Percentiles rank a stretch among this genome's conserved stretches.
Conservation (phyloP, 257 asterid genomes). For the Solanum commersonii region DNA sequence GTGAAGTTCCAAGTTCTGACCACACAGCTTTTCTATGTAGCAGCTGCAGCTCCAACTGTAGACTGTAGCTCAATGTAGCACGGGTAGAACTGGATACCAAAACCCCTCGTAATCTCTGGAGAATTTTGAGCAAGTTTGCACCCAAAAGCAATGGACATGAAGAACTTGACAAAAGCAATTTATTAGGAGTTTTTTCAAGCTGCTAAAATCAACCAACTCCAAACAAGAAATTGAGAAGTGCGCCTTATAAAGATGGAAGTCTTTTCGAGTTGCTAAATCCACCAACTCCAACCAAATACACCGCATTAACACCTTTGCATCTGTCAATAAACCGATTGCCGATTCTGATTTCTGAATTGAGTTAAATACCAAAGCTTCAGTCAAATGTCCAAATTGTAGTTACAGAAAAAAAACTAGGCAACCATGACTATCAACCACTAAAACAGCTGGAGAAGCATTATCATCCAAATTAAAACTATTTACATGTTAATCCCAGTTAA, state of each 20-base stretch:
- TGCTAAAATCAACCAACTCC: background rate
- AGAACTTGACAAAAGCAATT: background rate
- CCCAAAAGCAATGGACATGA: background rate
- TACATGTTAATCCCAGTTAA: background rate
- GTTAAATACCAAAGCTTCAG: slow-evolving; percentile 7
- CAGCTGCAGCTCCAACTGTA: background rate
- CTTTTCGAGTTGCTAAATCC: background rate
- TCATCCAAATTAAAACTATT: background rate
- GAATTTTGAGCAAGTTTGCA: background rate
- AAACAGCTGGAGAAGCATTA: background rate
- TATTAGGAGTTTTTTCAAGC: background rate
- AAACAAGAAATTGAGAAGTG: background rate
- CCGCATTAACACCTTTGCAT: background rate
- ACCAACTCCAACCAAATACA: background rate
- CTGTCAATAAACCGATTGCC: background rate
- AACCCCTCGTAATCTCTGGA: background rate
- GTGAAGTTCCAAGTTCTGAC: slow-evolving; percentile 1
- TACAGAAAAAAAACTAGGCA: background rate
- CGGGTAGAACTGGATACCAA: background rate
- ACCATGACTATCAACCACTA: background rate
- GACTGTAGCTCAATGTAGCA: background rate
- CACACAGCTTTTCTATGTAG: background rate
- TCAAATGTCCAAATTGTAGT: background rate
- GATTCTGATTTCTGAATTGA: background rate
- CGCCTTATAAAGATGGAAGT: background rate